Base-by-base conservation (phyloP, 2,329 filamentous ascomycete species). In the Ophiosphaerella korrae region DNA sequence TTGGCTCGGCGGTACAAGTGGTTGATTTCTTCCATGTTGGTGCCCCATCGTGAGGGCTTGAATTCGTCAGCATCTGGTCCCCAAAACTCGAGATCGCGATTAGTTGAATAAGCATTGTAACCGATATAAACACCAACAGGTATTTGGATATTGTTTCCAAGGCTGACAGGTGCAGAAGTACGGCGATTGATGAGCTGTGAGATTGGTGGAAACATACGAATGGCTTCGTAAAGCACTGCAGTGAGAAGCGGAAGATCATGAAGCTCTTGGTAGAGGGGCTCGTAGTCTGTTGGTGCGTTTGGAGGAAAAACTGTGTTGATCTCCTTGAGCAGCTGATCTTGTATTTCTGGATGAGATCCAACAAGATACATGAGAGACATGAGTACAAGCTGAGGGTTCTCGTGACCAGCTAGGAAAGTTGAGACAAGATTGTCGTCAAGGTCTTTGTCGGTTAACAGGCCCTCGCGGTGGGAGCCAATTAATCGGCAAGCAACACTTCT, bases 121-220 rank as follows among this genome's bases (percentile, higher is more conserved):
- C 67, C 67, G 12, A 64, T 11, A 33, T 66, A 70, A 2, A 60
- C 58, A 18, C 62, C 63, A 1, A 45, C 52, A 2, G 64, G 62
- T 12, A 70, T 41, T 1, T 53, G 39, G 14, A 68, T 59, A 3
- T 53, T 47, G 29, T 52, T 55, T 35, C 66, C 63, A 3, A 70
- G 57, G 1, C 39, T 52, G 11, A 70, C 64, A 0, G 72, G 60
- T 2, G 58, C 53, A 0, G 72, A 73, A 3, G 73, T 72, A 23
- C 61, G 45, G 5, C 78, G 73, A 46, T 82, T 82, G 55, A 81
- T 76, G 36, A 82, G 68, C 50, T 81, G 78, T 0, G 72, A 75
- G 43, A 82, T 75, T 7, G 80, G 79, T 0, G 80, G 80, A 48
- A 77, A 79, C 39, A 82, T 69, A 2, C 80, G 77, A 11, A 82